These are phyloP conservation scores for Mycosarcoma maydis DNA, from an alignment of 1,284 basidiomycete genomes.

Conservation along the genomic window DNA sequence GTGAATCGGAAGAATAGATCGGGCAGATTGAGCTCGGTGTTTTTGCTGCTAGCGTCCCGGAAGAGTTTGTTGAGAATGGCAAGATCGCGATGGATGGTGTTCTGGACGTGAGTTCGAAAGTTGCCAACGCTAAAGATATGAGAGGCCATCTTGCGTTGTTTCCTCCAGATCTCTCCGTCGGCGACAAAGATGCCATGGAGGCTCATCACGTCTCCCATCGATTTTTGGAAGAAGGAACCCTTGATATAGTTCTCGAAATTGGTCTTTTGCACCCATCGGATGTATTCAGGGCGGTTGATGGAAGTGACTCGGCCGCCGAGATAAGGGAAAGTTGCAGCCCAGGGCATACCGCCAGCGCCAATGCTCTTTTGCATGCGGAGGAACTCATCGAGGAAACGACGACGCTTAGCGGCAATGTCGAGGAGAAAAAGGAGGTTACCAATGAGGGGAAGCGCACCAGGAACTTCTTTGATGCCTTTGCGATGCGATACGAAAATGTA, in stretches of 20 bases:
- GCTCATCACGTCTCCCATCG: slow-evolving; percentile 50
- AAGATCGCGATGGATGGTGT: slow-evolving; percentile 42
- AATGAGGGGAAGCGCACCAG: slow-evolving; percentile 33
- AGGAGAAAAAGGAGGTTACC: slow-evolving; percentile 43
- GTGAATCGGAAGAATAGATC: slow-evolving; percentile 59
- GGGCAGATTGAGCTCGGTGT: slow-evolving; percentile 37
- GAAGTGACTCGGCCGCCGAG: slow-evolving; percentile 35
- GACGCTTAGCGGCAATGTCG: slow-evolving; percentile 33
- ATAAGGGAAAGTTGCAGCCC: slow-evolving; percentile 29
- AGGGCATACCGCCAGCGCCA: slow-evolving; percentile 29
- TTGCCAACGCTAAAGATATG: slow-evolving; percentile 57
- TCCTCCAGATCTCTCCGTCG: slow-evolving; percentile 60
- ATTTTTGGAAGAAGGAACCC: slow-evolving; percentile 29
- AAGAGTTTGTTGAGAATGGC: slow-evolving; percentile 28
- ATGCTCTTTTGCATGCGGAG: slow-evolving; percentile 18
- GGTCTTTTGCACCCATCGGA: slow-evolving; percentile 54
- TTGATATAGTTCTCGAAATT: slow-evolving; percentile 54
- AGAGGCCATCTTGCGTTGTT: slow-evolving; percentile 57
- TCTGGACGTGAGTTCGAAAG: slow-evolving; percentile 48
- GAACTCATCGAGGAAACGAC: slow-evolving; percentile 45
- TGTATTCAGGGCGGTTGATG: slow-evolving; percentile 51
- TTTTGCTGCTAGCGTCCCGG: slow-evolving; percentile 12
- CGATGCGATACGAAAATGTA: slow-evolving; percentile 43
- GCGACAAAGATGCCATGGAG: slow-evolving; percentile 54
- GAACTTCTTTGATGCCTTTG: slow-evolving; percentile 37